phyloP scores from a whole-genome alignment of 2,329 filamentous ascomycete genomes.

The Stachybotrys echinatus region DNA sequence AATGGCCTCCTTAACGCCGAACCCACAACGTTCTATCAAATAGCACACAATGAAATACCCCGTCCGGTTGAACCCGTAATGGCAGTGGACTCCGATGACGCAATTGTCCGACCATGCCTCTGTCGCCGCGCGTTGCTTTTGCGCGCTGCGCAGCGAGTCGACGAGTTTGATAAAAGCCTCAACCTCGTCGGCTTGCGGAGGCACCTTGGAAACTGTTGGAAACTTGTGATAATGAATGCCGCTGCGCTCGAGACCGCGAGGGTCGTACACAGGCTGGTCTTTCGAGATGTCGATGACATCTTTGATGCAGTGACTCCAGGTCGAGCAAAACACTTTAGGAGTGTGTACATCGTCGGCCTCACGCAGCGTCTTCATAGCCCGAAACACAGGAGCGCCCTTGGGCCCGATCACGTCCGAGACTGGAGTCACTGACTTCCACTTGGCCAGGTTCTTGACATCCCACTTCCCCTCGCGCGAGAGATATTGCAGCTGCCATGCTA shows the following conservation, averaged over 20 bases:
- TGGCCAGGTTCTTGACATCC: conserved; percentile 94
- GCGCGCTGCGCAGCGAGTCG: conserved; percentile 54
- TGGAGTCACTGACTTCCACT: conserved; percentile 77
- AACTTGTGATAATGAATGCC: conserved; percentile 78
- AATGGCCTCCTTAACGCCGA: conserved; percentile 69
- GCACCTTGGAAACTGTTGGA: conserved; percentile 86
- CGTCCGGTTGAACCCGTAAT: conserved; percentile 93
- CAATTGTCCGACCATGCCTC: conserved; percentile 31
- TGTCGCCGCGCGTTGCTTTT: conserved; percentile 28
- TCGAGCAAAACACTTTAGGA: conserved; percentile 63
- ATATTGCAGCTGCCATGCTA: conserved; percentile 88
- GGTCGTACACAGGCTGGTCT: conserved; percentile 85
- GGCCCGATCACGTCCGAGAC: conserved; percentile 71
- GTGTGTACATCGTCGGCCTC: conserved; percentile 83
- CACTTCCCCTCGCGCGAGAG: conserved; percentile 89
- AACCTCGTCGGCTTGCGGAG: conserved; percentile 56
- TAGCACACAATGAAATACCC: conserved; percentile 90
- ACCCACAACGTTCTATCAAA: conserved; percentile 75
- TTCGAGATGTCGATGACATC: conserved; percentile 89
- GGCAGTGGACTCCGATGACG: conserved; percentile 84
- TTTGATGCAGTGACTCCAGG: conserved; percentile 62
- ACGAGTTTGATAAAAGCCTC: conserved; percentile 49
- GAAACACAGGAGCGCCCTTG: conserved; percentile 55
- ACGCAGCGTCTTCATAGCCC: conserved; percentile 87
- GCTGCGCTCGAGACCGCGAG: conserved; percentile 59